A percentile compares a stretch with the other conserved stretches of the same genome.
These are phyloP conservation scores for Grammothele lineata DNA, from an alignment of 768 basidiomycete genomes.

Conservation along the genomic window DNA sequence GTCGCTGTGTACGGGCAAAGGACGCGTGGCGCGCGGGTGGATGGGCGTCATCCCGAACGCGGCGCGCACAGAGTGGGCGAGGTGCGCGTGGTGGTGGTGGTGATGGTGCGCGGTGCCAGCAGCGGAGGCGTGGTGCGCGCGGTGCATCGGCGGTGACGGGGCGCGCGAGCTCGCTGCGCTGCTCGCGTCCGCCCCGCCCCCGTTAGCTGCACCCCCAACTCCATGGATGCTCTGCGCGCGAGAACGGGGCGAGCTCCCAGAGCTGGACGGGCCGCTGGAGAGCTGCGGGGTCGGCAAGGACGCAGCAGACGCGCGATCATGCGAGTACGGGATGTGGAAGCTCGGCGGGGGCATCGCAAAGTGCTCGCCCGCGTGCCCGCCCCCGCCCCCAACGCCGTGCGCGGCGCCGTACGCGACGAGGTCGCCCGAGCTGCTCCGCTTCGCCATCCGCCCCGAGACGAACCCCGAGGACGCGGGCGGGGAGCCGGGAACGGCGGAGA, in stretches of 20 bases:
- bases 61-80: constrained; percentile 79
- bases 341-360: constrained; percentile 15
- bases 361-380: constrained; percentile 24
- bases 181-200: constrained; percentile 25
- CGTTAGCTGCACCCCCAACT: constrained; percentile 26
- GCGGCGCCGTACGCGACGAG: constrained; percentile 24
- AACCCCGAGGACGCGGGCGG: constrained; percentile 26
- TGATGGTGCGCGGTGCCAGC: background rate
- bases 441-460: constrained; percentile 20
- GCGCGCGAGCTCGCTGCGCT: constrained; percentile 57
- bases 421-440: constrained; percentile 28
- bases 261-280: constrained; percentile 63
- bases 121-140: constrained; percentile 11
- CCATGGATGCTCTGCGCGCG: constrained; percentile 32
- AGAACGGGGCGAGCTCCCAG: constrained; percentile 58
- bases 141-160: constrained; percentile 41
- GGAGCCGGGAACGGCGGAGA: constrained; percentile 33
- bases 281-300: constrained; percentile 53
- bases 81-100: constrained; percentile 48
- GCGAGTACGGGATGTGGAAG: constrained; percentile 23
- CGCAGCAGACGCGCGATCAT: constrained; percentile 19
- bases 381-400: constrained; percentile 24
- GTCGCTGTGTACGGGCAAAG: constrained; percentile 14
- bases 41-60: constrained; percentile 95
- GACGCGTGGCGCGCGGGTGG: constrained; percentile 35